A percentile compares a stretch with the other conserved stretches of the same genome.
These are phyloP conservation scores for Dicorynia guianensis DNA, from an alignment of 306 rosid genomes.

Conservation along the genomic window DNA sequence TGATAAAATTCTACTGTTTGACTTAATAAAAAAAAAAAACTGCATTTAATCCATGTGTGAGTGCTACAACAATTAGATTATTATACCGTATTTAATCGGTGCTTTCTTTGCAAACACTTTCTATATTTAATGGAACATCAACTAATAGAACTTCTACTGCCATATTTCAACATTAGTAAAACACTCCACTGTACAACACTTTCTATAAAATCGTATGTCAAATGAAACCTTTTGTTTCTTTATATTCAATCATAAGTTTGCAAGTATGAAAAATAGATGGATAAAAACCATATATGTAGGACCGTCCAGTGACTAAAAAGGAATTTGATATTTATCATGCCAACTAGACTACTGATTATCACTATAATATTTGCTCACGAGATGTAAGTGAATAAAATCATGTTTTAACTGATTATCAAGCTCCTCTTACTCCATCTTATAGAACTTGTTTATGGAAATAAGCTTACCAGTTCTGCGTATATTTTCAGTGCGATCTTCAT, in stretches of 20 bases:
- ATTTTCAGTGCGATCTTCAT: slow-evolving; percentile 83
- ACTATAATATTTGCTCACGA: neutral
- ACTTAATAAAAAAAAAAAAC: neutral
- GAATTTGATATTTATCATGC: slow-evolving; percentile 35
- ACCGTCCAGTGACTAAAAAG: slow-evolving; percentile 30
- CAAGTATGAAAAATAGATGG: neutral
- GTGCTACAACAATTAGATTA: neutral
- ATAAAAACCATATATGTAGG: slow-evolving; percentile 17
- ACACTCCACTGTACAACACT: slow-evolving; percentile 6
- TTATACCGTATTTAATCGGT: too few species aligned
- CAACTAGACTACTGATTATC: slow-evolving; percentile 12
- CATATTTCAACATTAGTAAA: slow-evolving; percentile 32
- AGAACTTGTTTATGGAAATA: slow-evolving; percentile 30
- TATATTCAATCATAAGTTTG: slow-evolving; percentile 12
- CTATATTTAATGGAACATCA: slow-evolving; percentile 1
- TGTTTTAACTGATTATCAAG: slow-evolving; percentile 5
- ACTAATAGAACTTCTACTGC: slow-evolving; percentile 6
- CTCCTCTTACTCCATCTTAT: slow-evolving; percentile 15
- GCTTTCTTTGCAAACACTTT: slow-evolving; percentile 30
- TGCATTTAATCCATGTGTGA: neutral
- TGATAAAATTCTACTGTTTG: too few species aligned
- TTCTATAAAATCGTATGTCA: neutral
- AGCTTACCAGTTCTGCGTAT: slow-evolving; percentile 84
- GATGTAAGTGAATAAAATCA: slow-evolving; percentile 21
- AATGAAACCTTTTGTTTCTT: slow-evolving; percentile 4